phyloP scores from a whole-genome alignment of 108 stramenopile species.

The Aurantiochytrium sp. region DNA sequence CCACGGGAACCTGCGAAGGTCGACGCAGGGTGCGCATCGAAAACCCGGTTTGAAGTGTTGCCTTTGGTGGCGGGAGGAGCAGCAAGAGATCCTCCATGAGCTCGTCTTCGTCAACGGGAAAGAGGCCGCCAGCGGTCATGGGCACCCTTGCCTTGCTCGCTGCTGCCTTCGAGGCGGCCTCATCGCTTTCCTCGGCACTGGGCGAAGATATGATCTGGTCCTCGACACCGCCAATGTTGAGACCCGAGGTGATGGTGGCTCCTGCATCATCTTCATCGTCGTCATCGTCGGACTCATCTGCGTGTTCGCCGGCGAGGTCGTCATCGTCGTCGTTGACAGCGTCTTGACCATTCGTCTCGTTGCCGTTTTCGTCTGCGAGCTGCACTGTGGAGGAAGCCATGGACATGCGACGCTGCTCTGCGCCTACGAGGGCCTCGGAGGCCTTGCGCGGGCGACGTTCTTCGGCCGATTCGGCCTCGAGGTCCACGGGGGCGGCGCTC shows the following conservation, averaged over 20 bases:
- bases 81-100: background rate
- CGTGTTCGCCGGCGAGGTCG: no score
- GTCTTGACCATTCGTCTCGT: background rate
- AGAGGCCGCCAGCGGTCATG: background rate
- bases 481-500: background rate
- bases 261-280: background rate
- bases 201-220: background rate
- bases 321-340: background rate
- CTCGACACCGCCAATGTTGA: background rate
- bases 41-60: background rate
- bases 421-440: background rate
- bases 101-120: background rate
- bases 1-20: background rate
- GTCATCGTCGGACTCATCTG: background rate
- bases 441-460: background rate
- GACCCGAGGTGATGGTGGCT: background rate
- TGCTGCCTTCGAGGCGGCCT: background rate
- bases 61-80: background rate
- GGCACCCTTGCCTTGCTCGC: background rate
- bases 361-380: background rate
- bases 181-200: background rate
- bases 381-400: background rate
- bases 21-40: slow-evolving; percentile 8
- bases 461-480: background rate
- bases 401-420: background rate